A percentile compares a stretch with the other conserved stretches of the same genome.
Conservation (phyloP, 352 stramenopile species). For the Phytopythium montanum region DNA sequence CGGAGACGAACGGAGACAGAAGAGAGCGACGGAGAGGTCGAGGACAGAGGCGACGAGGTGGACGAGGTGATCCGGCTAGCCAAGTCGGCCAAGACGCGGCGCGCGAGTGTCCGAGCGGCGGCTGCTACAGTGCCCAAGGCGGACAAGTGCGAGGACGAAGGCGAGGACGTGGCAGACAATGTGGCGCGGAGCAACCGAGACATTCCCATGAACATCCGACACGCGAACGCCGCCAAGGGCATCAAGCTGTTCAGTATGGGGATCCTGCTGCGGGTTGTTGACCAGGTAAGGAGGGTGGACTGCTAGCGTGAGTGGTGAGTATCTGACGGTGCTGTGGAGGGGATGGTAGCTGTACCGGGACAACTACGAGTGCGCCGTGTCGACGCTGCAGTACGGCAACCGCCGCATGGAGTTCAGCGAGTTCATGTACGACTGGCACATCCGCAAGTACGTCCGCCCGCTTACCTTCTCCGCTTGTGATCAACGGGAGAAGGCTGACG, state of each 20-base stretch:
- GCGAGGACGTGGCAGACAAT: slow-evolving; percentile 9
- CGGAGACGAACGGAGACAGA: background rate
- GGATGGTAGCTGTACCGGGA: slow-evolving; percentile 70
- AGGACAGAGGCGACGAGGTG: slow-evolving; percentile 11
- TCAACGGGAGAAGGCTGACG: background rate
- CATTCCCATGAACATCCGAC: slow-evolving; percentile 45
- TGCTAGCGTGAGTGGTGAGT: background rate
- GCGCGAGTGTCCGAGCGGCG: slow-evolving; percentile 23
- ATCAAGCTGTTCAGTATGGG: slow-evolving; percentile 59
- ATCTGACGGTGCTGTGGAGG: background rate
- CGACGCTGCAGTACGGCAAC: slow-evolving; percentile 67
- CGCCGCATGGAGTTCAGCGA: slow-evolving; percentile 78
- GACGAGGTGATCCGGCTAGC: slow-evolving; percentile 35
- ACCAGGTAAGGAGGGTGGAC: slow-evolving; percentile 29
- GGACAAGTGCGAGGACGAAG: slow-evolving; percentile 13
- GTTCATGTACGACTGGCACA: slow-evolving; percentile 84
- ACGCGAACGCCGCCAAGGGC: slow-evolving; percentile 31
- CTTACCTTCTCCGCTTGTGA: background rate
- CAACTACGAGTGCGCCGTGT: slow-evolving; percentile 58
- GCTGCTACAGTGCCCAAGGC: background rate
- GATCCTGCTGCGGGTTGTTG: slow-evolving; percentile 56
- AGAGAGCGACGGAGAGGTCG: slow-evolving; percentile 11
- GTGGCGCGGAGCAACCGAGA: slow-evolving; percentile 26
- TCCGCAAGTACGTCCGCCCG: slow-evolving; percentile 49
- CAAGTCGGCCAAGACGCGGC: slow-evolving; percentile 41